Evolutionary conservation across 345 rosid species (phyloP), one percentile per base, ranked within the genome.

Genomic region (Rhodamnia argentea): DNA sequence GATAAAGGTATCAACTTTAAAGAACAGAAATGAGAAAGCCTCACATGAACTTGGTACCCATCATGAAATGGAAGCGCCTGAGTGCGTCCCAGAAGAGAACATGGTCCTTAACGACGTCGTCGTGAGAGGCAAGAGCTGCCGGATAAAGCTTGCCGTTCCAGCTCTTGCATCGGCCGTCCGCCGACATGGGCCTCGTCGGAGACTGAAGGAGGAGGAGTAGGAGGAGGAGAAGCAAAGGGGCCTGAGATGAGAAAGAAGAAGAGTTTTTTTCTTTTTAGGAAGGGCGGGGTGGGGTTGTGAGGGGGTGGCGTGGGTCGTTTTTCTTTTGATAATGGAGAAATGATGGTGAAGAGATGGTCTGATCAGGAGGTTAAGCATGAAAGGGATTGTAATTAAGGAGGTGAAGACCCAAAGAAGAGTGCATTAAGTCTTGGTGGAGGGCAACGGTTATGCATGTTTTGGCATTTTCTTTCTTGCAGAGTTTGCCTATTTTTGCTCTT

Each of bases 1-100:
- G 32, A n/a, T 54, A n/a, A 47, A 23, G 62, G 32, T 70, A 13
- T 52, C 70, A 10, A 40, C 87, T 90, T 92, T 20, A 70, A 70
- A 13, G 78, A 70, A 20, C 47, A 32, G 10, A 70, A 37, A 70
- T 44, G 20, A 70, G 40, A 70, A 5, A 5, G 78, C 78, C 78
- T 70, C 78, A 97, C 99, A 94, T 93, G 87, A 95, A 97, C 89
- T 94, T 97, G 53, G 97, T 92, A 83, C 96, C 92, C 96, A 97
- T 87, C 51, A 90, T 44, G 88, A 92, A 94, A 89, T 97, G 99
- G 90, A 96, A 97, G 84, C 96, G 92, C 88, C 97, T 87, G 59
- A 97, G 98, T 32, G 98, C 93, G 91, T 97, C 98, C 98, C 96
- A 94, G 88, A 97, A 97, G 87, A 86, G 81, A 84, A 83, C 88